A percentile compares a stretch with the other conserved stretches of the same genome.
These are phyloP conservation scores for Amniculicola lignicola DNA, from an alignment of 495 filamentous ascomycete genomes.

Conservation along the genomic window DNA sequence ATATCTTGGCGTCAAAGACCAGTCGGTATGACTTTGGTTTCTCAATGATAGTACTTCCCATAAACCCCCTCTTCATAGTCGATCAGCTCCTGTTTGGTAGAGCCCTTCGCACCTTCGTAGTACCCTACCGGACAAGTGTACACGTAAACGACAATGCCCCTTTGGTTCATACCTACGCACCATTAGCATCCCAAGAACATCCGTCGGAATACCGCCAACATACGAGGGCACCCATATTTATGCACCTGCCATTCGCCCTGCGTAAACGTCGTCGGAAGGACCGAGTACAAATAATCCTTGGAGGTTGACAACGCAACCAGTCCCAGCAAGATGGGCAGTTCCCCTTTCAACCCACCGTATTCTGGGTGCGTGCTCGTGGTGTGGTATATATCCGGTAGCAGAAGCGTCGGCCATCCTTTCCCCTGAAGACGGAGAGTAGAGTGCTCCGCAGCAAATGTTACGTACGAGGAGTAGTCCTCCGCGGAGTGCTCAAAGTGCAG, in stretches of 20 bases:
- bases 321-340: conserved; percentile 38
- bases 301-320: conserved; percentile 35
- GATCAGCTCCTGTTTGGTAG: conserved; percentile 6
- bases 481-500: conserved; percentile 24
- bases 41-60: conserved; percentile 28
- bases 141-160: conserved; percentile 27
- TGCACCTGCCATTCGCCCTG: conserved; percentile 14
- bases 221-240: not conserved
- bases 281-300: not conserved
- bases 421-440: conserved; percentile 24
- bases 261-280: conserved; percentile 13
- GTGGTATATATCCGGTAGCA: conserved; percentile 38
- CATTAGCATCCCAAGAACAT: not conserved
- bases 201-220: too few species aligned
- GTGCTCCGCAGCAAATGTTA: conserved; percentile 21
- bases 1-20: too few species aligned
- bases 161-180: conserved; percentile 7
- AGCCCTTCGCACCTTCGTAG: not conserved
- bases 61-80: conserved; percentile 16
- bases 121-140: conserved; percentile 9
- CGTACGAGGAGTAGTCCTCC: not conserved
- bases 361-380: not conserved
- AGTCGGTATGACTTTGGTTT: too few species aligned
- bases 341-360: conserved; percentile 36
- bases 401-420: conserved; percentile 30